Evolutionary conservation across 768 basidiomycete genomes (phyloP).

Genomic region (Cystofilobasidium macerans): DNA sequence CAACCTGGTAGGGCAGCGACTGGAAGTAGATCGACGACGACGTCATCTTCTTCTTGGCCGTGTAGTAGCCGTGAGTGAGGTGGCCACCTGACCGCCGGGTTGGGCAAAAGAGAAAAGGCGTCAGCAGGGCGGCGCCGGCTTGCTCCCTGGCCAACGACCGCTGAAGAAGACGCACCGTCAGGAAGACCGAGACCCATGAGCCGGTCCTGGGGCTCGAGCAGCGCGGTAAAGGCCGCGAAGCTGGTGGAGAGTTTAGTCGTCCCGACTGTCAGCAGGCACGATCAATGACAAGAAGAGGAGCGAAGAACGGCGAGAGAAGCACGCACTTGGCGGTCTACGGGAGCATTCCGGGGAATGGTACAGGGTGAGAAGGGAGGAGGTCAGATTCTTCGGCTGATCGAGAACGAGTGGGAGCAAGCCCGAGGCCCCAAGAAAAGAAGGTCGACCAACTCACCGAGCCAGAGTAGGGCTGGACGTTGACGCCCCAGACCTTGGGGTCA

Average conservation of each 20-base stretch:
- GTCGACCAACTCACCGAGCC: constrained; percentile 53
- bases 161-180: constrained; percentile 69
- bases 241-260: constrained; percentile 40
- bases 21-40: constrained; percentile 99
- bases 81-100: constrained; percentile 8
- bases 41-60: constrained; percentile 99
- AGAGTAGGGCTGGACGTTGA: constrained; percentile 98
- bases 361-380: too few relatives aligned
- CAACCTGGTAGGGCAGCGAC: constrained; percentile 76
- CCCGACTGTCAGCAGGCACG: neutral
- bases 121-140: neutral
- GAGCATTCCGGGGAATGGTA: too few relatives aligned
- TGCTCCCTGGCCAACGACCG: neutral
- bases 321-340: constrained; percentile 67
- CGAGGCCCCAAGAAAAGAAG: neutral
- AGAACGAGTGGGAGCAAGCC: too few relatives aligned
- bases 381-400: too few relatives aligned
- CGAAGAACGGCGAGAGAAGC: too few relatives aligned
- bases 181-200: constrained; percentile 98
- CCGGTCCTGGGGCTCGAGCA: constrained; percentile 93
- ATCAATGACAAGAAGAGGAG: constrained; percentile 25
- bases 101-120: neutral
- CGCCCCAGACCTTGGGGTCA: constrained; percentile 79
- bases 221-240: constrained; percentile 91
- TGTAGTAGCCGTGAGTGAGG: constrained; percentile 93